Evolutionary conservation across 345 rosid species (phyloP).

Genomic region (Pseudoturritis turrita): DNA sequence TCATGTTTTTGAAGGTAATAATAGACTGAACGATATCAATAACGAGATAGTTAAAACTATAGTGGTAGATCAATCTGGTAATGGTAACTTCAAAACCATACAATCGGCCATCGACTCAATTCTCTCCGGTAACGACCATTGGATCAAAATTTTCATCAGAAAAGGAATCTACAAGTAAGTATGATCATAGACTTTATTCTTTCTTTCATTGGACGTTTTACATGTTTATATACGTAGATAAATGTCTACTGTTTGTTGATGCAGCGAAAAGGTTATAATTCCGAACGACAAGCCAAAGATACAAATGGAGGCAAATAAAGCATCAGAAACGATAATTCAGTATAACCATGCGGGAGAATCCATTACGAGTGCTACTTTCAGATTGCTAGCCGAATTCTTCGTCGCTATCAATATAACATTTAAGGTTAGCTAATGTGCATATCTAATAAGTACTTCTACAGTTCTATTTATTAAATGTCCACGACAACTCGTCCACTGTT

Average conservation of each 20-base stretch:
- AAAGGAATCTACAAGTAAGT: slow-evolving; percentile 31
- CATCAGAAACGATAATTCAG: slow-evolving; percentile 17
- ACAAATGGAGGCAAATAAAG: slow-evolving; percentile 26
- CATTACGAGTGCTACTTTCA: slow-evolving; percentile 24
- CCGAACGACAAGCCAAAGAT: slow-evolving; percentile 33
- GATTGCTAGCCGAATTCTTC: slow-evolving; percentile 24
- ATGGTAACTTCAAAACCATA: slow-evolving; percentile 27
- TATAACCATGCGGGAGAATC: not conserved
- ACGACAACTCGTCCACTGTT: too few species aligned
- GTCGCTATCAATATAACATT: slow-evolving; percentile 29
- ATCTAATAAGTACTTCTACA: not conserved
- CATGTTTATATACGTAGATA: too few species aligned
- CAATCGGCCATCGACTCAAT: slow-evolving; percentile 40
- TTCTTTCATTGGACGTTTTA: not conserved
- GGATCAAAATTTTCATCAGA: slow-evolving; percentile 24
- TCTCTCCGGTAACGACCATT: slow-evolving; percentile 6
- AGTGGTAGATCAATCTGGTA: slow-evolving; percentile 28
- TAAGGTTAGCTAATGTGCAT: slow-evolving; percentile 16
- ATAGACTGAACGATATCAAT: not conserved
- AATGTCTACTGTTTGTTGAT: not conserved
- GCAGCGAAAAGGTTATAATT: slow-evolving; percentile 34
- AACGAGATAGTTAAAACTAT: slow-evolving; percentile 9
- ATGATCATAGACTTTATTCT: not conserved
- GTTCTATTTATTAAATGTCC: too few species aligned
- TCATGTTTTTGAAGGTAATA: not conserved